Conservation (phyloP, 2,329 filamentous ascomycete species). For the Thielaviopsis punctulata region DNA sequence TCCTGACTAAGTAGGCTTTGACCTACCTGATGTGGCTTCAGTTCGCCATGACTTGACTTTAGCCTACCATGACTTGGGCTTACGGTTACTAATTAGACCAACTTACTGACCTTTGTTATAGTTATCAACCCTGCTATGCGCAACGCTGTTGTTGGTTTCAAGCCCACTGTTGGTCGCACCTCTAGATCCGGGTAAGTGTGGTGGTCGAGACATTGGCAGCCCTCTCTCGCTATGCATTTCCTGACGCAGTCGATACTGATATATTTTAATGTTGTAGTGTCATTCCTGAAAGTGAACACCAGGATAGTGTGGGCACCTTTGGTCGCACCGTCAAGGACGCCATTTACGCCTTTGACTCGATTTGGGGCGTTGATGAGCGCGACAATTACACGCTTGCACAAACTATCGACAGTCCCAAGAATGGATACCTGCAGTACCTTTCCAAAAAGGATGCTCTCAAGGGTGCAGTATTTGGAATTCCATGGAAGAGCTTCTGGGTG, state of each 20-base stretch:
- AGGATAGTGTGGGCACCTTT: slow-evolving; percentile 53
- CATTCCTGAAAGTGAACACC: slow-evolving; percentile 48
- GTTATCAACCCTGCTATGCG: slow-evolving; percentile 56
- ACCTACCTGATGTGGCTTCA: no score
- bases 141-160: slow-evolving; percentile 54
- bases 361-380: slow-evolving; percentile 43
- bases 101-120: slow-evolving; percentile 12
- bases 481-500: slow-evolving; percentile 56
- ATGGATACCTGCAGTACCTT: slow-evolving; percentile 41
- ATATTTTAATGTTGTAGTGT: slow-evolving; percentile 19
- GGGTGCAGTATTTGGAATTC: slow-evolving; percentile 50
- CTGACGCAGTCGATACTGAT: not conserved
- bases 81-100: no score
- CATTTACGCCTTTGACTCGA: slow-evolving; percentile 46
- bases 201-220: not conserved
- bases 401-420: slow-evolving; percentile 31
- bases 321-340: slow-evolving; percentile 54
- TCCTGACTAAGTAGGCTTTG: no score
- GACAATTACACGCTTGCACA: slow-evolving; percentile 52
- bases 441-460: slow-evolving; percentile 34
- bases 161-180: slow-evolving; percentile 58
- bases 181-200: slow-evolving; percentile 30
- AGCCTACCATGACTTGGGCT: no score
- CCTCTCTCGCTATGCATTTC: not conserved
- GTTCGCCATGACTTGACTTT: no score